A percentile compares a stretch with the other conserved stretches of the same genome.
phyloP scores from a whole-genome alignment of 495 filamentous ascomycete genomes.

The Trichoderma parareesei region DNA sequence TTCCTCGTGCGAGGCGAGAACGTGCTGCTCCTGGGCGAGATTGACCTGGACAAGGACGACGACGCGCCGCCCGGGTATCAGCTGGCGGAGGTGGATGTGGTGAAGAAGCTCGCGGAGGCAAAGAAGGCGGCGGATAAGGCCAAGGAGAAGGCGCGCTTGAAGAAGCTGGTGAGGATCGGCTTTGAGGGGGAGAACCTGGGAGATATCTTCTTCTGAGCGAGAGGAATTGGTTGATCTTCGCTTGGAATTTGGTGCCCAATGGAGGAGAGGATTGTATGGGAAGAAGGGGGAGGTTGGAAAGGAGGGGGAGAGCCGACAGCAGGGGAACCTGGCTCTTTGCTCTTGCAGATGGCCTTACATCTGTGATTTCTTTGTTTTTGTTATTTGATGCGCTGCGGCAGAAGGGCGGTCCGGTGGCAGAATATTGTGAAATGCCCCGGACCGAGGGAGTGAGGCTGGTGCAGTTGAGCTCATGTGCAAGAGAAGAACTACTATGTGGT shows the following conservation, averaged over 20 bases:
- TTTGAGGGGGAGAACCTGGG: constrained; percentile 83
- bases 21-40: constrained; percentile 83
- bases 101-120: constrained; percentile 63
- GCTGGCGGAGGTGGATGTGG: constrained; percentile 57
- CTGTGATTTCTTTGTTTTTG: background rate
- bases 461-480: constrained; percentile 17
- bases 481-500: background rate
- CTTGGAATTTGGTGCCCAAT: background rate
- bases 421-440: constrained; percentile 69
- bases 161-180: constrained; percentile 62
- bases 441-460: background rate
- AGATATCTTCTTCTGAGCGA: constrained; percentile 55
- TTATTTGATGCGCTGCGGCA: constrained; percentile 13
- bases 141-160: constrained; percentile 59
- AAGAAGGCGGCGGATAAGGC: constrained; percentile 58
- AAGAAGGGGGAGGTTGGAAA: background rate
- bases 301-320: constrained; percentile 8
- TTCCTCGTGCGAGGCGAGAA: constrained; percentile 93
- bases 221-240: background rate
- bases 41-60: constrained; percentile 93
- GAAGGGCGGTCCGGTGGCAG: constrained; percentile 39
- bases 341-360: background rate
- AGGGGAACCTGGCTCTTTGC: background rate
- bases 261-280: background rate
- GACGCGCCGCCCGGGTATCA: constrained; percentile 64